Evolutionary conservation across 1,284 basidiomycete species (phyloP).

Genomic region (Stygiomarasmius scandens): DNA sequence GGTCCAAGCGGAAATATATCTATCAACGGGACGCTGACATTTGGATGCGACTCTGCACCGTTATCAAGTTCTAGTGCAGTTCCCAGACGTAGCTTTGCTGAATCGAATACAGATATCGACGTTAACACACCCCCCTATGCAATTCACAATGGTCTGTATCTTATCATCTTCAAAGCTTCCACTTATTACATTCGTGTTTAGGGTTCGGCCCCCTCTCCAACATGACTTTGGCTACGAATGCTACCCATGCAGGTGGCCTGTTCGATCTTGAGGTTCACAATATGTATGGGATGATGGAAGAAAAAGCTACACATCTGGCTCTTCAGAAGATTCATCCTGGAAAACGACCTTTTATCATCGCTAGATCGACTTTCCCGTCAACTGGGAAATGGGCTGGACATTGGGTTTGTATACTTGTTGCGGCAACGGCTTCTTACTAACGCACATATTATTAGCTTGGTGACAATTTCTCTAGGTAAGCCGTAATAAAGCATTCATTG

Average conservation of each 20-base stretch:
- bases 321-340: conserved; percentile 52
- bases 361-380: conserved; percentile 67
- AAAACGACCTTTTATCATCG: conserved; percentile 68
- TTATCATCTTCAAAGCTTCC: conserved; percentile 1
- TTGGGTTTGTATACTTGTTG: conserved; percentile 38
- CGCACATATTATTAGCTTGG: conserved; percentile 52
- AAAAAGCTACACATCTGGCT: conserved; percentile 59
- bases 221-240: conserved; percentile 62
- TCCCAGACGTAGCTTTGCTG: conserved; percentile 46
- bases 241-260: conserved; percentile 56
- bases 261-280: conserved; percentile 67
- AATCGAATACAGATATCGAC: conserved; percentile 30
- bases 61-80: no score
- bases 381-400: conserved; percentile 67
- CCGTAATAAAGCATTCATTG: background rate
- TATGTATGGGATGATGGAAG: conserved; percentile 68
- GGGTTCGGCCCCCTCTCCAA: conserved; percentile 49
- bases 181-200: conserved; percentile 20
- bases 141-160: conserved; percentile 63
- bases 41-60: conserved; percentile 26
- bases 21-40: conserved; percentile 66
- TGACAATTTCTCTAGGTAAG: conserved; percentile 62
- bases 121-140: conserved; percentile 63
- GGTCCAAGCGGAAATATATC: conserved; percentile 77
- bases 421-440: conserved; percentile 5